These are phyloP conservation scores for Arctium minus DNA, from an alignment of 129 eudicot genomes.

Conservation along the genomic window DNA sequence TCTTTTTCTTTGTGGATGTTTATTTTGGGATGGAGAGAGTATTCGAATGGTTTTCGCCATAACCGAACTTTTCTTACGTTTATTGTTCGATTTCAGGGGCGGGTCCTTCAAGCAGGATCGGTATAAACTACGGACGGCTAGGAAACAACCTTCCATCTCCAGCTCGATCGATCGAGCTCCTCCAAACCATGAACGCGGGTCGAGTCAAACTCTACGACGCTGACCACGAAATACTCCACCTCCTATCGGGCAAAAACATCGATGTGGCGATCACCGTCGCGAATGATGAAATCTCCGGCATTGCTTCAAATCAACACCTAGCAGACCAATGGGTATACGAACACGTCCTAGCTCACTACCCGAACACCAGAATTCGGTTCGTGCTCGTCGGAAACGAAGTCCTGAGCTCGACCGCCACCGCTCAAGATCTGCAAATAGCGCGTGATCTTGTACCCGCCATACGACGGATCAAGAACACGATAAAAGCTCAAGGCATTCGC, in stretches of 20 bases:
- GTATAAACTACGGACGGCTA: constrained; percentile 62
- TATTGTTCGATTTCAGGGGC: constrained; percentile 27
- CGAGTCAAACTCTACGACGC: constrained; percentile 60
- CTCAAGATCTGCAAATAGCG: constrained; percentile 31
- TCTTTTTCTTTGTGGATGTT: background rate
- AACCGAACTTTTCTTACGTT: background rate
- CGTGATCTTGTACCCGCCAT: constrained; percentile 66
- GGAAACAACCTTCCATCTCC: constrained; percentile 72
- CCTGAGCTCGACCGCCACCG: constrained; percentile 30
- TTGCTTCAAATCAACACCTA: constrained; percentile 49
- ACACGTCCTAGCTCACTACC: constrained; percentile 58
- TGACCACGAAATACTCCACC: constrained; percentile 54
- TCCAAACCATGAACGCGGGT: constrained; percentile 36
- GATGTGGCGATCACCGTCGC: constrained; percentile 61
- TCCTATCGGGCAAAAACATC: constrained; percentile 44
- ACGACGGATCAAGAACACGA: constrained; percentile 45
- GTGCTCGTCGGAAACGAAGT: constrained; percentile 67
- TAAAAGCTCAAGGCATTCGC: constrained; percentile 34
- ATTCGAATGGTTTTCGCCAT: background rate
- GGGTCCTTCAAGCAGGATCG: constrained; percentile 30
- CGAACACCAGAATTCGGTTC: constrained; percentile 50
- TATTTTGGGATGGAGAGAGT: background rate
- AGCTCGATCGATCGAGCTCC: constrained; percentile 35
- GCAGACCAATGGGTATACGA: constrained; percentile 70
- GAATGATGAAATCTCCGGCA: constrained; percentile 44